Evolutionary conservation across 2,329 filamentous ascomycete genomes (phyloP), one percentile per base, ranked within the genome.

Genomic region (Talaromyces pinophilus): DNA sequence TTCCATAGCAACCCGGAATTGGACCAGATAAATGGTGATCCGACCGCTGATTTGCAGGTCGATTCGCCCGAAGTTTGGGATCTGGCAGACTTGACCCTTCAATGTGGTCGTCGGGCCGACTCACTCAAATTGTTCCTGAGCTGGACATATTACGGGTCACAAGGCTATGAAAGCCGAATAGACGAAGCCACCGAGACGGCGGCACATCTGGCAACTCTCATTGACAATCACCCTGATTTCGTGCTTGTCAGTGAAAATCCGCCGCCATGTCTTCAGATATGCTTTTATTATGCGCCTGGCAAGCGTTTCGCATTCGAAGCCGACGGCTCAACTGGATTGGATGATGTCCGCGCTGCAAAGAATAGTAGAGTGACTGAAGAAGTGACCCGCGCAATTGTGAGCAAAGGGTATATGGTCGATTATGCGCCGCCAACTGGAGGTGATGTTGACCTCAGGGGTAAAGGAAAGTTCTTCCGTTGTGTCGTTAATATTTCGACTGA

Each of bases 251-350:
- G 88, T 11, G 84, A 87, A 65, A 89, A 91, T 72, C 91, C 92
- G 30, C 89, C 93, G 57, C 92, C 92, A 0, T 98, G 94, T 79
- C 81, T 97, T 75, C 95, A 98, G 80, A 91, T 98, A 25, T 97
- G 94, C 82, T 98, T 98, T 78, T 97, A 97, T 77, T 93, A 91
- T 73, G 87, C 89, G 0, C 87, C 87, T 0, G 82, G 82, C 1
- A 86, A 88, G 2, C 72, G 77, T 66, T 69, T 90, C 64, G 74
- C 77, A 1, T 77, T 78, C 66, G 71, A 73, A 17, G 71, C 72
- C 4, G 75, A 71, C 10, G 59, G 65, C 19, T 59, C 44, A 38
- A 22, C 8, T 30, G 30, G 72, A 1, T 73, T 74, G 13, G 80
- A 82, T 61, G 65, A 71, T 67, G 65, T 79, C 70, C 68, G 77